A percentile compares a stretch with the other conserved stretches of the same genome.
Conservation (phyloP, 2,329 filamentous ascomycete genomes). For the Tolypocladium tundrense region DNA sequence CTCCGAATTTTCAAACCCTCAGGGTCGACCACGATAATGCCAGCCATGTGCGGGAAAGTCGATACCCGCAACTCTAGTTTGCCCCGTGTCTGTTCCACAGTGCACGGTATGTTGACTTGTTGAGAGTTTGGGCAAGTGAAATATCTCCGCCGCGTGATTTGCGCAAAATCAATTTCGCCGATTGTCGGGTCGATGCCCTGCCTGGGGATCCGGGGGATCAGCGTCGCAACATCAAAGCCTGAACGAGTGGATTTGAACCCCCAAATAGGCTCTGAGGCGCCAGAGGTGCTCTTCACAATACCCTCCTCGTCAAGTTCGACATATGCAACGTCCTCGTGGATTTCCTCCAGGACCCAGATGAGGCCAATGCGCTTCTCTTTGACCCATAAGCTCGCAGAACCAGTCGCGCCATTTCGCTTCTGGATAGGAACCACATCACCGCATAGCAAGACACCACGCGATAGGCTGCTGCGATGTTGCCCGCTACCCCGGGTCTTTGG, state of each 20-base stretch:
- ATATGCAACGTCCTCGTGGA: slow-evolving; percentile 82
- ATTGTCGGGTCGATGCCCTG: slow-evolving; percentile 60
- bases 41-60: slow-evolving; percentile 93
- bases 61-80: slow-evolving; percentile 71
- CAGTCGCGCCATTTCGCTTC: slow-evolving; percentile 85
- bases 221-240: slow-evolving; percentile 64
- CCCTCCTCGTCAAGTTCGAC: slow-evolving; percentile 71
- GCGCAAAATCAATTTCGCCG: slow-evolving; percentile 68
- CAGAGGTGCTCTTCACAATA: slow-evolving; percentile 56
- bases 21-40: slow-evolving; percentile 87
- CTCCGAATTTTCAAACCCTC: slow-evolving; percentile 71
- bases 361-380: slow-evolving; percentile 91
- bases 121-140: slow-evolving; percentile 77
- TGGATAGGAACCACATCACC: slow-evolving; percentile 98
- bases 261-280: slow-evolving; percentile 82
- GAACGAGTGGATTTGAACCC: slow-evolving; percentile 56
- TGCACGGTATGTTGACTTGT: slow-evolving; percentile 73
- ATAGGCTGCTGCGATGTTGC: slow-evolving; percentile 64
- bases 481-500: slow-evolving; percentile 42
- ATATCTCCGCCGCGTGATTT: slow-evolving; percentile 60
- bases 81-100: slow-evolving; percentile 62
- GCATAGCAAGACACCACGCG: slow-evolving; percentile 81
- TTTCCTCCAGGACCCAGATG: slow-evolving; percentile 97
- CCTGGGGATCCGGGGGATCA: slow-evolving; percentile 76
- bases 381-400: slow-evolving; percentile 93